These are phyloP conservation scores for Sclerotiophoma versabilis DNA, from an alignment of 2,329 filamentous ascomycete species.

Conservation along the genomic window DNA sequence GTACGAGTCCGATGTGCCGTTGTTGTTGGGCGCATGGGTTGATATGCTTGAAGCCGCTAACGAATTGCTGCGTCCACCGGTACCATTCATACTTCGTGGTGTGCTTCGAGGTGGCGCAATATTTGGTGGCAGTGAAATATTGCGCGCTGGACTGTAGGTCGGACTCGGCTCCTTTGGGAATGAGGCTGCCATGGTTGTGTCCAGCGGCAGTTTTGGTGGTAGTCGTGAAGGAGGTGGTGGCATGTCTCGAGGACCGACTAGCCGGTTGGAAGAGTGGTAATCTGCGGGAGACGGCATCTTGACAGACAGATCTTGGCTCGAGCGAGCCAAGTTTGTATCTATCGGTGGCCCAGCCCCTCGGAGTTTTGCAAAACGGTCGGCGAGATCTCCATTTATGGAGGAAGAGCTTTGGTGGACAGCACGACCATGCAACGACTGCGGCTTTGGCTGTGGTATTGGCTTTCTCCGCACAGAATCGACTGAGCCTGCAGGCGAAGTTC, in stretches of 20 bases:
- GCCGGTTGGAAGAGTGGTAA: conserved; percentile 42
- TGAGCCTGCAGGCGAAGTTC: conserved; percentile 27
- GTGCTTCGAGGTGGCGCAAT: conserved; percentile 71
- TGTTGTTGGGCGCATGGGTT: conserved; percentile 46
- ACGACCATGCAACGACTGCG: conserved; percentile 70
- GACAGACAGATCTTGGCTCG: conserved; percentile 43
- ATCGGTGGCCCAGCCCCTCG: conserved; percentile 30
- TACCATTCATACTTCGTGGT: conserved; percentile 67
- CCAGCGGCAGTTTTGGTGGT: conserved; percentile 56
- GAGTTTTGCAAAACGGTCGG: conserved; percentile 50
- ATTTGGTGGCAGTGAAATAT: conserved; percentile 70
- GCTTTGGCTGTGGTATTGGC: conserved; percentile 68
- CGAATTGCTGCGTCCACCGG: conserved; percentile 62
- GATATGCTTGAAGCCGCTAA: conserved; percentile 51
- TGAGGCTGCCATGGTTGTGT: conserved; percentile 60
- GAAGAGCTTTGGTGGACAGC: conserved; percentile 53
- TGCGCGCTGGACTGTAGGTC: conserved; percentile 79
- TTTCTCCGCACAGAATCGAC: conserved; percentile 36
- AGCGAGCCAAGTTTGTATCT: conserved; percentile 30
- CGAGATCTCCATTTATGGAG: conserved; percentile 40
- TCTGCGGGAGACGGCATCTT: conserved; percentile 54
- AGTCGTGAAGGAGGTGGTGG: conserved; percentile 47
- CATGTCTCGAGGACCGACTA: conserved; percentile 62
- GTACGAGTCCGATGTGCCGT: conserved; percentile 51
- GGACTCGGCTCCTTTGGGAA: conserved; percentile 76